Percentiles rank a stretch among this genome's conserved stretches.
Evolutionary conservation across 1,284 basidiomycete species (phyloP).

Genomic region (Sporisorium scitamineum): DNA sequence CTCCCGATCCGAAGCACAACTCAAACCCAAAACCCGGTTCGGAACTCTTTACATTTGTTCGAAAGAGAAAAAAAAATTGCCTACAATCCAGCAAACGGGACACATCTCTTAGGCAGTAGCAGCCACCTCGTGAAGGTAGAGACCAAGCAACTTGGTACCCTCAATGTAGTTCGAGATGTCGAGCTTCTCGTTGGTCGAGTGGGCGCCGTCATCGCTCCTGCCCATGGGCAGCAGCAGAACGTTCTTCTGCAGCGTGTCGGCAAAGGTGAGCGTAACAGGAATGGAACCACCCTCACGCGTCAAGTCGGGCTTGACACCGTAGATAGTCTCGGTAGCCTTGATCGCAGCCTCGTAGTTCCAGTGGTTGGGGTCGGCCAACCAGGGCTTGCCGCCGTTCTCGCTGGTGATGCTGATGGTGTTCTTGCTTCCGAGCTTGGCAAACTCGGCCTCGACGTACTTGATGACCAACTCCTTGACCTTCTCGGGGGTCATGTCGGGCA

Average conservation of each 20-base stretch:
- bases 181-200: conserved; percentile 95
- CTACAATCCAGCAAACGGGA: background rate
- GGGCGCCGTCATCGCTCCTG: conserved; percentile 79
- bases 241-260: conserved; percentile 74
- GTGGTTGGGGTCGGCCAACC: conserved; percentile 73
- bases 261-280: conserved; percentile 94
- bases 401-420: conserved; percentile 62
- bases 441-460: conserved; percentile 64
- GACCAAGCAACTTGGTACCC: conserved; percentile 79
- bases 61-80: background rate
- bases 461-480: conserved; percentile 62
- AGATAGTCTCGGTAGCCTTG: conserved; percentile 83
- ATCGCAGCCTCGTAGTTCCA: conserved; percentile 96
- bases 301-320: conserved; percentile 84
- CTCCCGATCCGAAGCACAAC: background rate
- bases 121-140: conserved; percentile 85
- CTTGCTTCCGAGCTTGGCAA: conserved; percentile 65
- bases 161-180: conserved; percentile 92
- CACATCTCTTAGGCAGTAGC: conserved; percentile 34
- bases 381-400: conserved; percentile 67
- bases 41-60: background rate
- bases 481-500: conserved; percentile 84
- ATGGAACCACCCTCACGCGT: conserved; percentile 96
- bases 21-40: background rate
- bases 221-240: conserved; percentile 92